phyloP scores from a whole-genome alignment of 441 rosid species.

The Corymbia citriodora region DNA sequence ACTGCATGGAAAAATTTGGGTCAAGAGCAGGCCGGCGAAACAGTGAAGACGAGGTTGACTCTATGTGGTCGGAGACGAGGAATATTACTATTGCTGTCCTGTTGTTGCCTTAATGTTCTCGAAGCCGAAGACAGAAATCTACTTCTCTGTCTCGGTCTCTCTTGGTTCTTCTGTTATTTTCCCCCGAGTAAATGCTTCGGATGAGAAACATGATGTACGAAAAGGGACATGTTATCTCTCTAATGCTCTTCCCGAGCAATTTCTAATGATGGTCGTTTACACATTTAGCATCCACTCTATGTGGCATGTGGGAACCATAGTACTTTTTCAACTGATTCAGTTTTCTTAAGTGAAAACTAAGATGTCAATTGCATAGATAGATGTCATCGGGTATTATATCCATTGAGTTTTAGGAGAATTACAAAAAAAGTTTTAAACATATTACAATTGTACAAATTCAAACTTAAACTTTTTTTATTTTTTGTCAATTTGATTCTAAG shows the following conservation, averaged over 20 bases:
- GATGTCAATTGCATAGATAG: background rate
- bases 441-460: rapidly evolving
- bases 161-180: background rate
- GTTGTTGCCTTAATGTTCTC: background rate
- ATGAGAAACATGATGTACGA: background rate
- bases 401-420: background rate
- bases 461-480: rapidly evolving
- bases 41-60: background rate
- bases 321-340: background rate
- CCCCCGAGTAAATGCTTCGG: background rate
- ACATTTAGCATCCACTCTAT: background rate
- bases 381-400: background rate
- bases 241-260: background rate
- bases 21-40: background rate
- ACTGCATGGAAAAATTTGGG: background rate
- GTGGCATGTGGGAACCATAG: background rate
- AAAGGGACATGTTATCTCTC: background rate
- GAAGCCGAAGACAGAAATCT: background rate
- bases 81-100: background rate
- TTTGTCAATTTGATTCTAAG: too few species aligned
- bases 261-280: background rate
- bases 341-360: background rate
- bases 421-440: too few species aligned
- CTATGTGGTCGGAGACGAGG: background rate
- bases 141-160: background rate